Percentiles rank a stretch among this genome's conserved stretches.
Conservation (phyloP, 257 asterid genomes). For the Ilex aquifolium region DNA sequence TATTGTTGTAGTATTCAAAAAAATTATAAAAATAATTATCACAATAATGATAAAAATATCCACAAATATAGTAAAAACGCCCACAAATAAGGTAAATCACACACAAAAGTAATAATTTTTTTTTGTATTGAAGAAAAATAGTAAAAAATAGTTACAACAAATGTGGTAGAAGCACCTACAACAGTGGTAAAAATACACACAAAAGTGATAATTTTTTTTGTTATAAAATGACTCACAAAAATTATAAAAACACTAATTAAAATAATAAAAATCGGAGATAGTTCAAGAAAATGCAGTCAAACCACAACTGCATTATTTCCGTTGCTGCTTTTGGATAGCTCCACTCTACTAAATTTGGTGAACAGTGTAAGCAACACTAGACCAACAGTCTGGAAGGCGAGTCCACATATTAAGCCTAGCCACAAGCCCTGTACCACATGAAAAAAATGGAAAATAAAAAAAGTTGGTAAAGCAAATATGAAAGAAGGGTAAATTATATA, state of each 20-base stretch:
- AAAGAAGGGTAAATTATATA: neutral
- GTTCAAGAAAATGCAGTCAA: neutral
- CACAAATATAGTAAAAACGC: too few species aligned
- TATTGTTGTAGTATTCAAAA: too few species aligned
- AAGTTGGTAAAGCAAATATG: neutral
- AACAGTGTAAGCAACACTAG: neutral
- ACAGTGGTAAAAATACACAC: neutral
- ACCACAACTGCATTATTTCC: neutral
- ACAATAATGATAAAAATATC: too few species aligned
- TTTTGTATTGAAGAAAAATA: too few species aligned
- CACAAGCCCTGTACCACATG: neutral
- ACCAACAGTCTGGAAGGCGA: neutral
- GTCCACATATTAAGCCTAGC: neutral
- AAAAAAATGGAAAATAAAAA: neutral
- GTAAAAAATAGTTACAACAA: too few species aligned
- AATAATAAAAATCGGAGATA: neutral
- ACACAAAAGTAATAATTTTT: too few species aligned
- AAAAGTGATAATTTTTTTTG: neutral
- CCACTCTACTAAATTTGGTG: neutral
- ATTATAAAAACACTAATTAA: too few species aligned
- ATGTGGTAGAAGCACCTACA: too few species aligned
- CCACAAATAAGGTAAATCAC: too few species aligned
- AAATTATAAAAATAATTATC: too few species aligned
- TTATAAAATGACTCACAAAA: neutral
- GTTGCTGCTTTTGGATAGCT: neutral